Base-by-base conservation (phyloP, 371 early-diverging fungal genomes). In the Entomophthora muscae region DNA sequence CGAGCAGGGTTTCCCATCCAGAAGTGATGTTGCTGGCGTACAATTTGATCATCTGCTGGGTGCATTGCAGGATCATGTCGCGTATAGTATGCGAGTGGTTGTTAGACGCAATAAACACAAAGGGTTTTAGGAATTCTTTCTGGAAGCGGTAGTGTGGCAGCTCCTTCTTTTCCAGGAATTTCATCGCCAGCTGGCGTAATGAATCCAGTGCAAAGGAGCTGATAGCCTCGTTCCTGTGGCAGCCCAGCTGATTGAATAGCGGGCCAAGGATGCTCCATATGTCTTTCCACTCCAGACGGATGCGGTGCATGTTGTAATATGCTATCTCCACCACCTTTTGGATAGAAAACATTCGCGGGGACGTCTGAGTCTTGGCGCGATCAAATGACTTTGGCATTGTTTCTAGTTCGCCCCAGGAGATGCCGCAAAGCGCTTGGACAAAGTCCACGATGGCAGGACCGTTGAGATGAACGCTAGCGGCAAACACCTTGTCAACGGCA, bases 281-380 rank as follows among this genome's bases (percentile, higher is more conserved):
- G 66, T 91, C 84, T 42, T 90, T 86, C 96, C 96, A 95, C 73
- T 95, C 96, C 67, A 93, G 81, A 70, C 93, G 84, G 68, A 95
- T 95, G 76, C 96, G 89, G 55, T 82, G 83, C 96, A 95, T 95
- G 76, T 95, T 95, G 79, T 95, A 95, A 77, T 93, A 93, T 0
- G 88, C 83, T 28, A 95, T 91, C 66, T 95, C 96, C 0, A 95
- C 93, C 10, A 95, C 79, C 61, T 91, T 85, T 66, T 88, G 90
- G 63, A 93, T 72, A 70, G 89, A 89, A 76, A 90, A 93, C 87
- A 93, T 87, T 13, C 90, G 70, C 26, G 93, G 79, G 27, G 51
- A 52, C 2, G 53, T 27, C 28, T 52, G 52, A 28, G 62, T 33
- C 26, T 33, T 62, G 26, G 23, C 28, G 3, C 22, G 52, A n/a